phyloP scores from a whole-genome alignment of 306 rosid species.

The Erythrophleum fordii region DNA sequence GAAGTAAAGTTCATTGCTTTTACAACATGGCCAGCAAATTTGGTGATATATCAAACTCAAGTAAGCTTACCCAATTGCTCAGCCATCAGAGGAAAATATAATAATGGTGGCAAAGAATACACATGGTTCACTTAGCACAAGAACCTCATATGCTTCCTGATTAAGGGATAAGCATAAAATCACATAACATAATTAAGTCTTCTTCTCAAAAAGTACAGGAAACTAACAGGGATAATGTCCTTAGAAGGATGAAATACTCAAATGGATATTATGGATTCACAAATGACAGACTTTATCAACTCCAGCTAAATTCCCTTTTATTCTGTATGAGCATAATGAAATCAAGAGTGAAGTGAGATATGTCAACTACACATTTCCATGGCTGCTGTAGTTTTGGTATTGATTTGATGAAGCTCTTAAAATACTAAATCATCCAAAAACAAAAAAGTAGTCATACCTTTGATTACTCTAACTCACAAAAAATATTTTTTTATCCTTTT shows the following conservation, averaged over 20 bases:
- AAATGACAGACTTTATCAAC: neutral
- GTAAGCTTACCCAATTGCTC: constrained; percentile 11
- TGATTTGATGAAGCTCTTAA: constrained; percentile 14
- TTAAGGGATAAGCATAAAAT: neutral
- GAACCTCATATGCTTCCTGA: neutral
- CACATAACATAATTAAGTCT: neutral
- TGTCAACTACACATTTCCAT: constrained; percentile 28
- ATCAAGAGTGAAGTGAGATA: constrained; percentile 5
- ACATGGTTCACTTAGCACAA: neutral
- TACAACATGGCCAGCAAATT: constrained; percentile 13
- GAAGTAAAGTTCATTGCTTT: neutral
- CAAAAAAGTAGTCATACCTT: neutral
- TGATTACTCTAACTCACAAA: neutral
- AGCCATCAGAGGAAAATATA: neutral
- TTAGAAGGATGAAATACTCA: neutral
- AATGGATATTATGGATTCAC: neutral
- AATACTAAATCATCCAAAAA: constrained; percentile 15
- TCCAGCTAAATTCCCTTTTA: neutral
- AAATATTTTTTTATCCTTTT: neutral
- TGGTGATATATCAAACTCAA: constrained; percentile 9
- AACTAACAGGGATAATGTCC: neutral
- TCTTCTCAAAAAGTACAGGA: neutral
- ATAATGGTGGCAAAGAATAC: neutral
- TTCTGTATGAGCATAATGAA: neutral
- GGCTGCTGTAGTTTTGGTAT: neutral